These are phyloP conservation scores for Beauveria scarabaeidicola DNA, from an alignment of 2,329 filamentous ascomycete species.

Conservation along the genomic window DNA sequence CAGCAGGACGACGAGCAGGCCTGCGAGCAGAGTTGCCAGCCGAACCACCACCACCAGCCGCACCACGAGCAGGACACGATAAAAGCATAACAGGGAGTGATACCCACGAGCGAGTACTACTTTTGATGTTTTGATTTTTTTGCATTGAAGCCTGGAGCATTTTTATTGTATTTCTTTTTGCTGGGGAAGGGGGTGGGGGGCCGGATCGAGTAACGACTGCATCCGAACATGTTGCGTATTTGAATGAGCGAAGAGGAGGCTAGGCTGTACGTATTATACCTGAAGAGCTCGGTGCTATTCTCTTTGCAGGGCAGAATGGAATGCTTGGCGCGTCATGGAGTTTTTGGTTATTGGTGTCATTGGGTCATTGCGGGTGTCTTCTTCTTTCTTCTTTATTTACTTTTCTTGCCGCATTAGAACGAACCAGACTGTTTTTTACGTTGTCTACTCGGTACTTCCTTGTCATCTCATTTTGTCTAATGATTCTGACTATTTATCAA, in stretches of 20 bases:
- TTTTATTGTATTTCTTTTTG: not conserved
- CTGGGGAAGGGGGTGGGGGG: no score
- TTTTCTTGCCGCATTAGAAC: not conserved
- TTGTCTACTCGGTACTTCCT: no score
- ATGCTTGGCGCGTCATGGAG: not conserved
- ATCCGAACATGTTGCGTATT: conserved; percentile 1
- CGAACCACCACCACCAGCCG: conserved; percentile 1
- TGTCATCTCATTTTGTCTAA: not conserved
- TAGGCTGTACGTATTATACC: not conserved
- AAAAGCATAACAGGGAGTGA: not conserved
- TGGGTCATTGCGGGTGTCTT: not conserved
- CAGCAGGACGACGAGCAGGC: conserved; percentile 7
- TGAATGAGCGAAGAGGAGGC: conserved; percentile 1
- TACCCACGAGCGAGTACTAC: not conserved
- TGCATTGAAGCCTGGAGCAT: conserved; percentile 3
- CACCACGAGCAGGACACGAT: conserved; percentile 7
- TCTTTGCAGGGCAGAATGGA: not conserved
- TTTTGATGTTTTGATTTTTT: conserved; percentile 1
- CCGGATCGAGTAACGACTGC: conserved; percentile 2
- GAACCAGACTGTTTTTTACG: not conserved
- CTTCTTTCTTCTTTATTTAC: not conserved
- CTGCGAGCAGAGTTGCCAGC: not conserved
- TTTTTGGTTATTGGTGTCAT: not conserved
- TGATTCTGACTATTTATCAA: no score
- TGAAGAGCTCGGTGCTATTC: not conserved